These are phyloP conservation scores for Xylaria sp. DNA, from an alignment of 2,329 filamentous ascomycete species.

Conservation along the genomic window DNA sequence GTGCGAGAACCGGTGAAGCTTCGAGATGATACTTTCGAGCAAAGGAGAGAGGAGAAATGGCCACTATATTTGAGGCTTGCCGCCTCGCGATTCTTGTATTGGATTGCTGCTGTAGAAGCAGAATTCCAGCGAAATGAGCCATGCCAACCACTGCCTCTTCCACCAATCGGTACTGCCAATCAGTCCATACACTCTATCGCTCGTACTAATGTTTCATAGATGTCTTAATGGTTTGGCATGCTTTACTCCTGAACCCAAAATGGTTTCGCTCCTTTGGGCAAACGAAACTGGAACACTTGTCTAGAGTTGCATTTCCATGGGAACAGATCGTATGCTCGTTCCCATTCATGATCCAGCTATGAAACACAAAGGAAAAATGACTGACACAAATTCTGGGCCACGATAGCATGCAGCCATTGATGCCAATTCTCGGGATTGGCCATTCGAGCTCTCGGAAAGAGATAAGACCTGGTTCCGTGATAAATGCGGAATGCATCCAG, in stretches of 20 bases:
- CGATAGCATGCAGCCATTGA: slow-evolving; percentile 11
- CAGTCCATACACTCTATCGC: neutral
- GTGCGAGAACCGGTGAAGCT: slow-evolving; percentile 13
- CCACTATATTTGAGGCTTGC: slow-evolving; percentile 16
- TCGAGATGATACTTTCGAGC: slow-evolving; percentile 16
- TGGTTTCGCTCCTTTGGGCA: slow-evolving; percentile 19
- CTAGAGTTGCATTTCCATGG: slow-evolving; percentile 12
- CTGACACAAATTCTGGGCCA: neutral
- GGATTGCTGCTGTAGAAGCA: slow-evolving; percentile 14
- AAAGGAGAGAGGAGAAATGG: slow-evolving; percentile 17
- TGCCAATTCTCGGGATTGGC: neutral
- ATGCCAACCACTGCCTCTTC: neutral
- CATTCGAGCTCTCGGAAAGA: neutral
- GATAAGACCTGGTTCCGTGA: slow-evolving; percentile 12
- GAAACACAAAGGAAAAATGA: neutral
- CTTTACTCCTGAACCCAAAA: slow-evolving; percentile 17
- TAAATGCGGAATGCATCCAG: slow-evolving; percentile 6
- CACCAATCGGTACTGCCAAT: slow-evolving; percentile 14
- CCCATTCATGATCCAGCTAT: neutral
- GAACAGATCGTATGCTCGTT: slow-evolving; percentile 12
- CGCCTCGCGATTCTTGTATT: slow-evolving; percentile 15
- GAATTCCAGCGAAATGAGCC: neutral
- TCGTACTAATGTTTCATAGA: slow-evolving; percentile 6
- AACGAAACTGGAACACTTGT: neutral
- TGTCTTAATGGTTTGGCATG: slow-evolving; percentile 26